Evolutionary conservation across 257 asterid genomes (phyloP), one percentile per base, ranked within the genome.

Genomic region (Solanum sejunctum): DNA sequence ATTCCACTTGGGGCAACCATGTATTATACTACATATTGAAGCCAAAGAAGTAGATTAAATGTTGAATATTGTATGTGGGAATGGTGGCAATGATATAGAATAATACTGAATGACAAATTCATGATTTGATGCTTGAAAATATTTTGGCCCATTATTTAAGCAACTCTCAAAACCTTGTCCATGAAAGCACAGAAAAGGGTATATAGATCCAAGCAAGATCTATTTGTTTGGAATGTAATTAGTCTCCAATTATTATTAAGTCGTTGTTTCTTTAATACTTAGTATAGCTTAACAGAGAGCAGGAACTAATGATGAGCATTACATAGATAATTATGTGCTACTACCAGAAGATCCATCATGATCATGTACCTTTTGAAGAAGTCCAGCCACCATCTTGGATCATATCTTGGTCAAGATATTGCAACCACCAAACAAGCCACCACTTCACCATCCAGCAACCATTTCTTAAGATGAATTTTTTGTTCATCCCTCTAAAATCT

Each of bases 281-380:
- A 78, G 61, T 78, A 78, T 23, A 51, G 23, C 21, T 26, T 51
- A 77, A 51, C 81, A 77, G 47, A 52, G 13, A 78, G 23, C 47
- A 77, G 64, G 10, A 51, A 51, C 82, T 43, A 43, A 72, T 72
- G 36, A 43, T 0, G 2, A 77, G 83, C 61, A 75, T 13, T 16
- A 18, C 57, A 41, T 3, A 45, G 36, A 70, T 21, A 69, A 21
- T 73, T 9, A 73, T 75, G 60, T 21, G 82, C 28, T 52, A 26
- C 61, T 88, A 96, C 99, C 99, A 95, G 99, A 86, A 97, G 99
- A 91, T 97, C 99, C 99, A 94, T 97, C 99, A 97, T 97, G 85
- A 99, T 98, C 98, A 95, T 95, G 93, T 97, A 97, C 87, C 94
- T 92, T n/a, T n/a, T n/a, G n/a, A n/a, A n/a, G n/a, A n/a, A n/a